A percentile compares a stretch with the other conserved stretches of the same genome.
Conservation (phyloP, 306 rosid species). For the Trifolium repens region DNA sequence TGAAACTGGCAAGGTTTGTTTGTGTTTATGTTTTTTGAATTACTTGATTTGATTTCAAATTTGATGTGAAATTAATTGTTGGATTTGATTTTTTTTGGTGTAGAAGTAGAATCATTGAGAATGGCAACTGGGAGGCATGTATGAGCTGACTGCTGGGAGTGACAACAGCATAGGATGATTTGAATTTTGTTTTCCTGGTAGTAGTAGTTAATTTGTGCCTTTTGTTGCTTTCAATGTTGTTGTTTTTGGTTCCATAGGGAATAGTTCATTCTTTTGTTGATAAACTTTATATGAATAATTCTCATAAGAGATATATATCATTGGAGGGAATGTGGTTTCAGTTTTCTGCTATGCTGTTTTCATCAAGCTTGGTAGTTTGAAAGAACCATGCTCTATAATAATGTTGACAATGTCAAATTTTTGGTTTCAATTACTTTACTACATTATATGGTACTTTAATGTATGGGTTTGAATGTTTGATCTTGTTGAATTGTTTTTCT, state of each 20-base stretch:
- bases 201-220: constrained; percentile 43
- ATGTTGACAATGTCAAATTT: constrained; percentile 2
- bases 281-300: constrained; percentile 47
- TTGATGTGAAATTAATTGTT: constrained; percentile 12
- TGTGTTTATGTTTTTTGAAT: neutral
- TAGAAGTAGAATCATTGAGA: constrained; percentile 58
- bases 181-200: constrained; percentile 22
- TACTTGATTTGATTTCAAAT: constrained; percentile 11
- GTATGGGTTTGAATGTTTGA: neutral
- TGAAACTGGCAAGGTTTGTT: constrained; percentile 67
- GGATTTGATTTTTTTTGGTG: constrained; percentile 12
- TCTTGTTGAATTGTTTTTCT: neutral
- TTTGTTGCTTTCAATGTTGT: constrained; percentile 48
- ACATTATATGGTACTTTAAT: constrained; percentile 9
- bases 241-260: constrained; percentile 48
- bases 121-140: constrained; percentile 30
- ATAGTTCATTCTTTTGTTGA: constrained; percentile 53
- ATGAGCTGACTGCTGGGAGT: constrained; percentile 9
- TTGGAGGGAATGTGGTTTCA: constrained; percentile 29
- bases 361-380: constrained; percentile 31
- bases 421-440: constrained; percentile 6
- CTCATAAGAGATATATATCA: constrained; percentile 27
- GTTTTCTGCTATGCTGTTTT: constrained; percentile 20
- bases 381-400: constrained; percentile 24
- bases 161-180: constrained; percentile 16